A percentile compares a stretch with the other conserved stretches of the same genome.
phyloP scores from a whole-genome alignment of 352 stramenopile species.

The Globisporangium acanthophoron region DNA sequence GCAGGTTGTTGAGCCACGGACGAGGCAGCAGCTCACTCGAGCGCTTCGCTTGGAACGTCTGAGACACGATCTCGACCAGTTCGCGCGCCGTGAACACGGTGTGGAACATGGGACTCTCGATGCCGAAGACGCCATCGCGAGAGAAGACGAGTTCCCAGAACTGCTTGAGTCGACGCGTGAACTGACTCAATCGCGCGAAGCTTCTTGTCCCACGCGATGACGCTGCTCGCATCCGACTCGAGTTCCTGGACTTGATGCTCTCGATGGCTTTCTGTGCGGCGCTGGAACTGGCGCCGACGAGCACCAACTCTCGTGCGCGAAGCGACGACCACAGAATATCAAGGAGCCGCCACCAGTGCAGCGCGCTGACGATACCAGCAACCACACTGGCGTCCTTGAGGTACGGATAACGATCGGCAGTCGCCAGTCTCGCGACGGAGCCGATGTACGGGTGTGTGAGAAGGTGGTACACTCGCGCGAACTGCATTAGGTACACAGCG shows the following conservation, averaged over 20 bases:
- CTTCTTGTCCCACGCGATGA: too few species aligned
- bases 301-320: background rate
- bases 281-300: background rate
- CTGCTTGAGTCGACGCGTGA: background rate
- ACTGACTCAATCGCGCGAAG: too few species aligned
- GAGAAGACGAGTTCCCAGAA: background rate
- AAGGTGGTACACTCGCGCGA: background rate
- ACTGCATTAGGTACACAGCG: background rate
- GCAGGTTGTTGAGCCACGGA: constrained; percentile 1
- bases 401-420: background rate
- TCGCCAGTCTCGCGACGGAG: background rate
- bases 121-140: too few species aligned
- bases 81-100: too few species aligned
- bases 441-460: background rate
- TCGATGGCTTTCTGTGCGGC: background rate
- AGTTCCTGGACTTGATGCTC: background rate
- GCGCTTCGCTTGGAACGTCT: too few species aligned
- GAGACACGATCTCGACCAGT: too few species aligned
- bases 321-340: background rate
- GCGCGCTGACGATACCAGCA: background rate
- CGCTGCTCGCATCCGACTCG: background rate
- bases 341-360: constrained; percentile 6
- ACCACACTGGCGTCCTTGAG: background rate
- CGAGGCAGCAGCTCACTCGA: background rate
- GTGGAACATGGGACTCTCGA: too few species aligned